Conservation (phyloP, 331 rosid genomes). For the Cydonia oblonga region DNA sequence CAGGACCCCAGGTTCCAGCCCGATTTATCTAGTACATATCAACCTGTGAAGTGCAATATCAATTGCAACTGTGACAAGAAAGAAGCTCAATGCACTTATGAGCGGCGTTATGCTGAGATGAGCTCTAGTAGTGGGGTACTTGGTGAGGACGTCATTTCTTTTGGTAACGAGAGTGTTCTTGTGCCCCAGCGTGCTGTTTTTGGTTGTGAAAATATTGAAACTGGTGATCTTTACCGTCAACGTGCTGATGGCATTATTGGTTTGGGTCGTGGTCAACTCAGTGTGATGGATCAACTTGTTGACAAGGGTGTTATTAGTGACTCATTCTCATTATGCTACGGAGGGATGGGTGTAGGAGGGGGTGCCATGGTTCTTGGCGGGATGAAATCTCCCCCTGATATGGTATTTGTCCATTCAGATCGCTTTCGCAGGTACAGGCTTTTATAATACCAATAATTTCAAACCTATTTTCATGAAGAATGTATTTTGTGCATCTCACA, state of each 20-base stretch:
- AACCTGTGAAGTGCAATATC: constrained; percentile 33
- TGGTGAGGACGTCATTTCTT: constrained; percentile 34
- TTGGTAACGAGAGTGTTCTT: constrained; percentile 38
- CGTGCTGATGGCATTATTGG: constrained; percentile 51
- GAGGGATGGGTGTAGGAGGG: constrained; percentile 51
- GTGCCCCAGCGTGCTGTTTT: constrained; percentile 42
- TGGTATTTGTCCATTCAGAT: constrained; percentile 38
- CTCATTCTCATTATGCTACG: constrained; percentile 43
- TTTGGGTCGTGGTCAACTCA: constrained; percentile 39
- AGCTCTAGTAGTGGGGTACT: constrained; percentile 47
- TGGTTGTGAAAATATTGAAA: constrained; percentile 42
- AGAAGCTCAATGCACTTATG: constrained; percentile 36
- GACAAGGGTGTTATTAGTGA: constrained; percentile 33
- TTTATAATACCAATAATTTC: not conserved
- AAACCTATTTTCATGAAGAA: not conserved
- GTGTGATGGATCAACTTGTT: constrained; percentile 49
- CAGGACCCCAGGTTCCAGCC: constrained; percentile 45
- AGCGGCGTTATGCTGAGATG: constrained; percentile 43
- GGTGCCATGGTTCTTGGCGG: constrained; percentile 48
- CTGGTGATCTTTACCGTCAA: constrained; percentile 44
- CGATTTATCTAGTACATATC: constrained; percentile 25
- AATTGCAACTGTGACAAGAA: constrained; percentile 30
- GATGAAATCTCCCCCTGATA: constrained; percentile 31
- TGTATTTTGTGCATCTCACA: constrained; percentile 29
- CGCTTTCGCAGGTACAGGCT: constrained; percentile 32